Evolutionary conservation across 441 rosid species (phyloP), one percentile per base, ranked within the genome.

Genomic region (Eruca vesicaria): DNA sequence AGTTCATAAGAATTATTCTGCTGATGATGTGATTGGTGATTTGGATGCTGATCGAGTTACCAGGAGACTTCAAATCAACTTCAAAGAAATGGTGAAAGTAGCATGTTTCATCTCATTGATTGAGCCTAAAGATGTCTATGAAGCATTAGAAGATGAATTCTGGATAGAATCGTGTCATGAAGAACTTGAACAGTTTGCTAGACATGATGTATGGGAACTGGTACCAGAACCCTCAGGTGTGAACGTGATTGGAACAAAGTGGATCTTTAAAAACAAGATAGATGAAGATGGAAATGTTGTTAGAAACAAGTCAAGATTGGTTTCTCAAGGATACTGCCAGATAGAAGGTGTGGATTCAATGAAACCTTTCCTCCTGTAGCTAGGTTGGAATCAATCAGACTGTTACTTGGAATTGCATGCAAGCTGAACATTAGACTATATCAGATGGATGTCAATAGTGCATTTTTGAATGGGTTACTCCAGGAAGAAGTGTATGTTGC

Each of bases 321-420:
- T 45, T 5, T 19, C 20, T 0, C 52, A 43, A 0, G 19, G 52
- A 0, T 45, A 15, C 20, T n/a, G 3, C 1, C 53, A 45, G 0
- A 45, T 45, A 0, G 3, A 45, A 6, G 9, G 53, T 1, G 20
- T 45, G 2, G 19, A 45, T 6, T 45, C 0, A 5, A 38, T 11
- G 15, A 38, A 2, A 10, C n/a, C 2, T 36, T 36, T 3, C 0
- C 43, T 0, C 43, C 0, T 5, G 52, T 43, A n/a, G n/a, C n/a
- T n/a, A n/a, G 0, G 8, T 6, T 5, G 0, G 19, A 2, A 0
- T 43, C 0, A 16, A 15, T 0, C 6, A 3, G 20, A 0, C 2
- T 4, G 0, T 1, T n/a, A 0, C 2, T 45, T 0, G 19, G 53
- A 1, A 15, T 45, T 0, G 53, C 53, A 0, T 45, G 53, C 0